Conservation (phyloP, 139 green algal genomes). For the Desmodesmus armatus region DNA sequence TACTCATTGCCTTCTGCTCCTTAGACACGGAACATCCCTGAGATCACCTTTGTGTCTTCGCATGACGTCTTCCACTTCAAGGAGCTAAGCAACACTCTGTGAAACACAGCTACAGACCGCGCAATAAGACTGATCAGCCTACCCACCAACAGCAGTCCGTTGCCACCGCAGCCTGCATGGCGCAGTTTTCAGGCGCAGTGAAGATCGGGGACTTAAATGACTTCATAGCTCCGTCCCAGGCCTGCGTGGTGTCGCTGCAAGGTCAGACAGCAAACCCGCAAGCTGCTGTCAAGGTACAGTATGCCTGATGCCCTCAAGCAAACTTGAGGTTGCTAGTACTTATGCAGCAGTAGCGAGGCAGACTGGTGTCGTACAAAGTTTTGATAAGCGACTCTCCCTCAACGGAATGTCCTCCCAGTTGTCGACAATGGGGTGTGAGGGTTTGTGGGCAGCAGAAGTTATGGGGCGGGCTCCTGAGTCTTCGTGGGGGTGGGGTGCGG, state of each 20-base stretch:
- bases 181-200: constrained; percentile 83
- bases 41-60: neutral
- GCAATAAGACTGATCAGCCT: neutral
- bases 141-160: neutral
- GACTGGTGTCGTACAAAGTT: no score
- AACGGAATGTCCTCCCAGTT: neutral
- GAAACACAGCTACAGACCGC: neutral
- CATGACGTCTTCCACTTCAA: neutral
- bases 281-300: no score
- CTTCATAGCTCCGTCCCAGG: constrained; percentile 94
- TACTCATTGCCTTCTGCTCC: no score
- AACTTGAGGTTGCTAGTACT: no score
- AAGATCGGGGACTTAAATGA: constrained; percentile 92
- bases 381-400: neutral
- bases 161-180: constrained; percentile 7
- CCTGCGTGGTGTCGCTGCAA: constrained; percentile 87
- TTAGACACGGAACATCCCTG: no score
- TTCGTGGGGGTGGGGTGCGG: no score
- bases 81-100: no score
- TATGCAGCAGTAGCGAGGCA: no score
- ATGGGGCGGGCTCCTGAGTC: no score
- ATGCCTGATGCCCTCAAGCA: no score
- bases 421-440: neutral
- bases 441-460: no score
- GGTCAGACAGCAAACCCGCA: no score